Conservation (phyloP, 2,329 filamentous ascomycete species). For the Chaetomiaceae sp. region DNA sequence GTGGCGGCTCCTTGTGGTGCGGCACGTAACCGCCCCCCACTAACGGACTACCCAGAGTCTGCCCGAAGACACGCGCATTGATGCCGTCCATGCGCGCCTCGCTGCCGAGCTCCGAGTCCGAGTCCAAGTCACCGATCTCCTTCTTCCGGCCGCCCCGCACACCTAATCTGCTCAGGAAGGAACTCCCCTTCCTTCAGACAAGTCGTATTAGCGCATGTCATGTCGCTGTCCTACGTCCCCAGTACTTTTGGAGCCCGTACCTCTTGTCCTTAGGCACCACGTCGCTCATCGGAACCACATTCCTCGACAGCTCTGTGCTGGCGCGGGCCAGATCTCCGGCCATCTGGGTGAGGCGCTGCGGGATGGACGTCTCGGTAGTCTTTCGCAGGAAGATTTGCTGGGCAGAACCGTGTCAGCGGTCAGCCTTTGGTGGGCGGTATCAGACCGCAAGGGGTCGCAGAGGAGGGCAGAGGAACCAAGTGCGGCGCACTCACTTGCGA, state of each 20-base stretch:
- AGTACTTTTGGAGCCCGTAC: conserved; percentile 37
- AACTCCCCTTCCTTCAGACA: conserved; percentile 82
- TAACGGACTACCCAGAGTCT: conserved; percentile 54
- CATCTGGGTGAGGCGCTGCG: conserved; percentile 42
- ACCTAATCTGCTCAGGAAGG: conserved; percentile 76
- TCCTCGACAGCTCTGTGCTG: conserved; percentile 39
- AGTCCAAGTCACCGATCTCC: conserved; percentile 49
- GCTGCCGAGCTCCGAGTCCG: conserved; percentile 64
- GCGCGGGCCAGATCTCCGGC: conserved; percentile 35
- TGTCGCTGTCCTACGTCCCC: too few relatives aligned
- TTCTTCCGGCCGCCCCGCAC: conserved; percentile 73
- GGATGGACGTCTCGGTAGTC: conserved; percentile 54
- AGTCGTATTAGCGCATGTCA: too few relatives aligned
- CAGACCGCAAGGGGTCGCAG: not conserved
- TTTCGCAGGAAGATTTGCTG: conserved; percentile 62
- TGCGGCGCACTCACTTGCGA: conserved; percentile 21
- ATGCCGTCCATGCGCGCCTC: conserved; percentile 68
- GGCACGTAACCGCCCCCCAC: conserved; percentile 69
- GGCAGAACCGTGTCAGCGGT: conserved; percentile 1
- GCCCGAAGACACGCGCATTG: conserved; percentile 73
- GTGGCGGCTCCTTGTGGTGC: conserved; percentile 78
- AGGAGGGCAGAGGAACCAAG: too few relatives aligned
- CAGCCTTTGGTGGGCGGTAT: not conserved
- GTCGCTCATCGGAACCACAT: conserved; percentile 32
- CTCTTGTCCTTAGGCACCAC: conserved; percentile 54